Base-by-base conservation (phyloP, 2,329 filamentous ascomycete genomes). In the Colletotrichum phormii region DNA sequence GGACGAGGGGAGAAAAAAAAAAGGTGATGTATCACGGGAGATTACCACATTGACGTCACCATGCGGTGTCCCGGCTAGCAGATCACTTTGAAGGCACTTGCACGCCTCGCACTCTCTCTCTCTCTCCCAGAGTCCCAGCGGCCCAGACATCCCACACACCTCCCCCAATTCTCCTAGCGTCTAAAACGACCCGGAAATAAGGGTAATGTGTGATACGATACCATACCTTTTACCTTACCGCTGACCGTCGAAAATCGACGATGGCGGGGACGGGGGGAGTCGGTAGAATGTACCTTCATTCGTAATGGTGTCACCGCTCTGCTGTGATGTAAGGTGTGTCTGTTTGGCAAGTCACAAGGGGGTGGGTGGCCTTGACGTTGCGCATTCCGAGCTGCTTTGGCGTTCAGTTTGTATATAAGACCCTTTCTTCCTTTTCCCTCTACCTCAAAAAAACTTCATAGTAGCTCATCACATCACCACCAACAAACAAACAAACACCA, bases 21-120 rank as follows among this genome's bases (percentile, higher is more conserved):
- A 49, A 64, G 22, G 33, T 72, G 66, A 65, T 71, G 67, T 64
- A 61, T 71, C 66, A 65, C 29, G 54, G 70, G 69, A 65, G 71
- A 71, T 70, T 65, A 57, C 13, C 42, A 29, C 49, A 13, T 70
- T 72, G 71, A 72, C 71, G 71, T 72, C 71, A 72, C 67, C n/a
- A 72, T 72, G 71, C 55, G 24, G 71, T 65, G 66, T 60, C 24
- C 59, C 53, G n/a, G 13, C 37, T 31, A 67, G 70, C 60, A 72
- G 70, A 72, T 68, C 69, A 37, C 64, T 58, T 59, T 53, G 7
- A 26, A 26, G 26, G 37, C 37, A 42, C 37, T 42, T 42, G 63
- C 61, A 37, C 46, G 35, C 61, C 51, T 54, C 51, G 63, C 55
- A 49, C 66, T 15, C 37, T 26, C 29, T n/a, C 35, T 51, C 66